Evolutionary conservation across 306 rosid genomes (phyloP), one percentile per base, ranked within the genome.

Genomic region (Gynostemma pentaphyllum): DNA sequence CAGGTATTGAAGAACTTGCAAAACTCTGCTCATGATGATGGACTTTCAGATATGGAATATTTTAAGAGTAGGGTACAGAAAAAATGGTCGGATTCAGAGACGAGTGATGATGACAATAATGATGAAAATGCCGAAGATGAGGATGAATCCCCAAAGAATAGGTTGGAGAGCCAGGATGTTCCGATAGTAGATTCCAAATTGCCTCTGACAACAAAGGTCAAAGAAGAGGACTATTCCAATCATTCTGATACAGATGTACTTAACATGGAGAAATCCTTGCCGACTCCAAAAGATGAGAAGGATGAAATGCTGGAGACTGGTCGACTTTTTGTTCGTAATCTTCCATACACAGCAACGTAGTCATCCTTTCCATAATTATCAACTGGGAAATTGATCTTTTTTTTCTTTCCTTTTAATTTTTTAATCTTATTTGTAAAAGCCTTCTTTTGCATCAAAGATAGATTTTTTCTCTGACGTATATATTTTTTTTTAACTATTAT

Each of bases 311-410:
- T 75, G 44, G 88, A 88, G 69, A 73, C 81, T 23, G 52, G 78
- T 54, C 85, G 99, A 7, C 86, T 92, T 40, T 92, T 92, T 78
- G 82, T 92, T 36, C 94, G 95, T 8, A 92, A 88, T 84, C 85
- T 92, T 74, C 96, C 96, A 42, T 92, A 80, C 67, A 63, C 88
- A 3, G 77, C 95, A 68, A 84, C 70, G 94, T 88, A 85, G 26
- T 18, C 28, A 42, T 71, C 39, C 47, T 74, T 68, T 30, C 45
- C 5, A 14, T 28, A n/a, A 16, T 39, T 4, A n/a, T 48, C 48
- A 39, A 26, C 30, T 13, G 16, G 39, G 24, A 14, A 40, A 5
- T 9, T 59, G 41, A 19, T 66, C 28, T 45, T 51, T 13, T 9
- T 28, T 70, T 65, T 36, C 44, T 62, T 18, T 41, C n/a, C n/a